phyloP scores from a whole-genome alignment of 257 asterid species.

The Lantana camara region DNA sequence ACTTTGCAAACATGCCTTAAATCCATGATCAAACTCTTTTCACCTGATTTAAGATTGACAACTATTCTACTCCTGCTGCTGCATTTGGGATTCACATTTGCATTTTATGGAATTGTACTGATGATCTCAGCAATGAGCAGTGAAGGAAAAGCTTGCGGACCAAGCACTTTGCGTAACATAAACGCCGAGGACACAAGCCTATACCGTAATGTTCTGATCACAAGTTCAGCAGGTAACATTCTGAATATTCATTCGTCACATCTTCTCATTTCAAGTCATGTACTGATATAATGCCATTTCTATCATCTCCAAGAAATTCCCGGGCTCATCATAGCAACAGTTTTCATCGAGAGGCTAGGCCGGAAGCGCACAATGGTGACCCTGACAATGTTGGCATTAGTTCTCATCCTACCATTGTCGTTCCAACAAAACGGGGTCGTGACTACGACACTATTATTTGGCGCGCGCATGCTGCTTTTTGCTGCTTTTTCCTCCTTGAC shows the following conservation, averaged over 20 bases:
- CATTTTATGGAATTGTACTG: conserved; percentile 38
- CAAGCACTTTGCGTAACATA: background rate
- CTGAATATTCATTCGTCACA: too few relatives aligned
- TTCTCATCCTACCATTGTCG: conserved; percentile 34
- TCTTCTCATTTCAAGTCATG: background rate
- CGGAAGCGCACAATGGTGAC: conserved; percentile 37
- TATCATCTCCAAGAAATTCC: conserved; percentile 35
- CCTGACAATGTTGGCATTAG: conserved; percentile 30
- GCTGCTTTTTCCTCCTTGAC: conserved; percentile 36
- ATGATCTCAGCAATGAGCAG: conserved; percentile 35
- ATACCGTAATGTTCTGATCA: conserved; percentile 27
- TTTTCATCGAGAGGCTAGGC: conserved; percentile 39
- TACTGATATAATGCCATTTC: background rate
- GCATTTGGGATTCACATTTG: conserved; percentile 32
- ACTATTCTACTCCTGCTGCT: conserved; percentile 36
- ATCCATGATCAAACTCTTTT: conserved; percentile 20
- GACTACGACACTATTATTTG: conserved; percentile 30
- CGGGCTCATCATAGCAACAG: conserved; percentile 35
- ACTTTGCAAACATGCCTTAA: background rate
- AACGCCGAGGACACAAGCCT: conserved; percentile 24
- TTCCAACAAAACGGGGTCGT: conserved; percentile 35
- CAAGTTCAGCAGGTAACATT: conserved; percentile 34
- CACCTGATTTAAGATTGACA: conserved; percentile 28
- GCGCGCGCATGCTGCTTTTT: conserved; percentile 40
- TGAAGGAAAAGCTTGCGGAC: conserved; percentile 25